Conservation (phyloP, 73 alveolate genomes). For the Paramecium primaurelia region DNA sequence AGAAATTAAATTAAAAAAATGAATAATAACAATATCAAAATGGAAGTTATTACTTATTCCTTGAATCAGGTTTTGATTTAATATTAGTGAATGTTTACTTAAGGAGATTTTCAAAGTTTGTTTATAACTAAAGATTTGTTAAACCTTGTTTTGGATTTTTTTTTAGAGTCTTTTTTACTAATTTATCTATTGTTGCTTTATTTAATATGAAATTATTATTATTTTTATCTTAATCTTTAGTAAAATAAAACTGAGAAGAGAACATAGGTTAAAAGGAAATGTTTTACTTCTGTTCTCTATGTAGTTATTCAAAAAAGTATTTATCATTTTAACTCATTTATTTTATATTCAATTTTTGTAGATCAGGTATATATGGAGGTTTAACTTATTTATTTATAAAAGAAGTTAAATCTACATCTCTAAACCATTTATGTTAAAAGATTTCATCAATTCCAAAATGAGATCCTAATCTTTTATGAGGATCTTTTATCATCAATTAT, state of each 20-base stretch:
- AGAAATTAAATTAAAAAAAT: not conserved
- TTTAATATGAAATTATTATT: not conserved
- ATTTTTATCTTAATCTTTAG: not conserved
- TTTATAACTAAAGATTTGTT: not conserved
- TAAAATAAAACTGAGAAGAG: not conserved
- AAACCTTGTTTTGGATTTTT: not conserved
- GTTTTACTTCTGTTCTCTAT: not conserved
- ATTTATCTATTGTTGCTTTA: not conserved
- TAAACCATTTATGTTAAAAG: conserved; percentile 52
- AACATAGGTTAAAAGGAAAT: not conserved
- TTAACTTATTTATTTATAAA: conserved; percentile 38
- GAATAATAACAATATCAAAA: not conserved
- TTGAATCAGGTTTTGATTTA: not conserved
- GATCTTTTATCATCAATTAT: conserved; percentile 47
- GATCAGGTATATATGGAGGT: conserved; percentile 57
- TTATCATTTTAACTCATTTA: not conserved
- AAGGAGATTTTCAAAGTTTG: conserved; percentile 1
- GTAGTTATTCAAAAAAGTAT: not conserved
- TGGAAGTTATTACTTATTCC: not conserved
- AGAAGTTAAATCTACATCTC: not conserved
- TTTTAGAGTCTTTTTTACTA: not conserved
- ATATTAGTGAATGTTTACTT: not conserved
- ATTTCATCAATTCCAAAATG: conserved; percentile 34
- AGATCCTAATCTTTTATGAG: conserved; percentile 51
- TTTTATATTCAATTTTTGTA: not conserved